Evolutionary conservation across 768 basidiomycete genomes (phyloP).

Genomic region (Tylopilus vinaceipallidus): DNA sequence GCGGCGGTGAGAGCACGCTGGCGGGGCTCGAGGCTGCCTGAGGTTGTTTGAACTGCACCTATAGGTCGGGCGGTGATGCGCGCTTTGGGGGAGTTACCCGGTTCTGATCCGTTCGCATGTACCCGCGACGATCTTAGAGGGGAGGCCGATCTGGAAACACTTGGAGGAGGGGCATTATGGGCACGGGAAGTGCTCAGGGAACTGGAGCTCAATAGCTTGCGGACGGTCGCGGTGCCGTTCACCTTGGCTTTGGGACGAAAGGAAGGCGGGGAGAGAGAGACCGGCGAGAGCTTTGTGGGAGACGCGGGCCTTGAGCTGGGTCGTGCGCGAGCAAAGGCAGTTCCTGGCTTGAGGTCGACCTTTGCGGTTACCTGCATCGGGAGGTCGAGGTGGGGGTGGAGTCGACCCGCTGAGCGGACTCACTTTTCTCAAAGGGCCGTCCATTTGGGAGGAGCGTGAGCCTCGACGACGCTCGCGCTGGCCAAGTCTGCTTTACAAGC

Average conservation of each 20-base stretch:
- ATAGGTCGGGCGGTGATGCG: slow-evolving; percentile 31
- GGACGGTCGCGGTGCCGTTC: slow-evolving; percentile 48
- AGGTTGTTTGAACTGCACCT: slow-evolving; percentile 7
- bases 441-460: slow-evolving; percentile 31
- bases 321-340: slow-evolving; percentile 30
- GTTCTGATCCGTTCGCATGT: slow-evolving; percentile 31
- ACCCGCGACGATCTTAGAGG: slow-evolving; percentile 38
- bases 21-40: slow-evolving; percentile 25
- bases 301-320: slow-evolving; percentile 47
- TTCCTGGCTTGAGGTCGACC: slow-evolving; percentile 40
- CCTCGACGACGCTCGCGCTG: neutral
- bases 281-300: slow-evolving; percentile 39
- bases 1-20: slow-evolving; percentile 31
- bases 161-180: slow-evolving; percentile 36
- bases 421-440: slow-evolving; percentile 47
- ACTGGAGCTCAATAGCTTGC: slow-evolving; percentile 26
- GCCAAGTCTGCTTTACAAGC: slow-evolving; percentile 1
- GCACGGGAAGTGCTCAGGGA: slow-evolving; percentile 14
- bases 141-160: slow-evolving; percentile 41
- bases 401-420: slow-evolving; percentile 6
- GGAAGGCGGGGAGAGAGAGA: slow-evolving; percentile 27
- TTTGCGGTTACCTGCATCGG: slow-evolving; percentile 51
- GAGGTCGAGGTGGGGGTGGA: slow-evolving; percentile 11
- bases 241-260: slow-evolving; percentile 60
- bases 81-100: slow-evolving; percentile 24